Evolutionary conservation across 345 rosid species (phyloP), one percentile per base, ranked within the genome.

Genomic region (rapeseed (Brassica napus)): DNA sequence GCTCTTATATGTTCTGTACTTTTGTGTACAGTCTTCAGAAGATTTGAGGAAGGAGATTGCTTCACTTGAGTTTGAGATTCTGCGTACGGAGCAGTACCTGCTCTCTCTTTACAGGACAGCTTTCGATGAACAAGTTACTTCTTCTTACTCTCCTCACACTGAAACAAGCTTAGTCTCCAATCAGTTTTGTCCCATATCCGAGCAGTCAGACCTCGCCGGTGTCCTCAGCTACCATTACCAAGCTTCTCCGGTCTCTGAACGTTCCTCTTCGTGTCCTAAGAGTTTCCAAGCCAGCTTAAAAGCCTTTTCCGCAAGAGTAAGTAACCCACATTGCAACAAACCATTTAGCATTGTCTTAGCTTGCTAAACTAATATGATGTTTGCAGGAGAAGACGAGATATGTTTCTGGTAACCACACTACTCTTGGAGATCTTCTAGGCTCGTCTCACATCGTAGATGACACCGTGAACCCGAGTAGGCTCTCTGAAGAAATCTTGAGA

Each of bases 401-500:
- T 4, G 75, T 72, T 84, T 87, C 89, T 44, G 74, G 86, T 69
- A 89, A 82, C 63, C 84, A 83, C 78, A 88, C 90, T 82, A 88
- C 93, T 78, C 97, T 93, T 9, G 95, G 89, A 55, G 94, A 91
- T 86, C 90, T 86, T 87, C 83, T 93, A 7, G 84, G 91, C 15
- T 75, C 86, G 66, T 82, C 89, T 49, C 59, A 61, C 31, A 58
- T 80, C 1, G 79, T 80, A 4, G 73, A 82, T 2, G 1, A 49
- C 82, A 44, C 79, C 59, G 65, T 54, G 61, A 82, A 86, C 57
- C 92, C 92, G 16, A 92, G 87, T 76, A 85, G 83, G 63, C 91
- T 91, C 63, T 91, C 97, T 18, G 91, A 90, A 82, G 89, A 93
- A 62, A 89, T 90, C 44, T 69, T 91, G 70, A 86, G 86, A 87